phyloP scores from a whole-genome alignment of 176 grass and related monocot genomes.

The Triticum aestivum region DNA sequence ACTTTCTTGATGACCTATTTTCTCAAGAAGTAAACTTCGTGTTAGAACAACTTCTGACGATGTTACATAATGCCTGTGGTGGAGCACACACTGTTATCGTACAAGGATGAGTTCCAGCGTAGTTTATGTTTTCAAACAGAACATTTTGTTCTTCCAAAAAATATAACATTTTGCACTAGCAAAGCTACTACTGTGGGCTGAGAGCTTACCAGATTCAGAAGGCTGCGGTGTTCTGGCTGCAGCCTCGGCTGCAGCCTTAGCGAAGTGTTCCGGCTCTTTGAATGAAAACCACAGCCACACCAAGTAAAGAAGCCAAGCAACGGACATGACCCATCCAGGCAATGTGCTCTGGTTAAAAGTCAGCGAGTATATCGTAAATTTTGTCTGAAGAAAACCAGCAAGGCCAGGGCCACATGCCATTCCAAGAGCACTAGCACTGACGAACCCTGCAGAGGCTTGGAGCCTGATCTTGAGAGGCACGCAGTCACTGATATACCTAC shows the following conservation, averaged over 20 bases:
- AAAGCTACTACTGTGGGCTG: background rate
- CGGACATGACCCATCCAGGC: conserved; percentile 93
- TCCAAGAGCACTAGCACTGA: conserved; percentile 92
- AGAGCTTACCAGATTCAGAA: conserved; percentile 56
- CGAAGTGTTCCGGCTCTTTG: conserved; percentile 65
- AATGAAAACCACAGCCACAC: conserved; percentile 85
- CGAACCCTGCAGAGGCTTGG: conserved; percentile 91
- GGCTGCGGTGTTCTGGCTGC: background rate
- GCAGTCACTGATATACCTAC: conserved; percentile 93
- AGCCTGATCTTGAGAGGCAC: conserved; percentile 83
- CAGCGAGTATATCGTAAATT: conserved; percentile 73
- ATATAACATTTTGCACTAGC: background rate
- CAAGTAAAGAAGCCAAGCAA: conserved; percentile 87
- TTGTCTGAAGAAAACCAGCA: conserved; percentile 84
- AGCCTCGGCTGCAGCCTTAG: conserved; percentile 25
- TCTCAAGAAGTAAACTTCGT: conserved; percentile 12
- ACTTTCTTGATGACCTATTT: conserved; percentile 50
- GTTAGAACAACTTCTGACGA: conserved; percentile 2
- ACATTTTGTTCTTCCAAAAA: background rate
- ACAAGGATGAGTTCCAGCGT: background rate
- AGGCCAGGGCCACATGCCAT: conserved; percentile 97
- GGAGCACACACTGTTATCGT: conserved; percentile 8
- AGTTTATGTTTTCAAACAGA: background rate
- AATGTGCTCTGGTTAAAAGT: conserved; percentile 88
- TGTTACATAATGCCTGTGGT: no score